Evolutionary conservation across 129 eudicot genomes (phyloP).

Genomic region (Tanacetum coccineum): DNA sequence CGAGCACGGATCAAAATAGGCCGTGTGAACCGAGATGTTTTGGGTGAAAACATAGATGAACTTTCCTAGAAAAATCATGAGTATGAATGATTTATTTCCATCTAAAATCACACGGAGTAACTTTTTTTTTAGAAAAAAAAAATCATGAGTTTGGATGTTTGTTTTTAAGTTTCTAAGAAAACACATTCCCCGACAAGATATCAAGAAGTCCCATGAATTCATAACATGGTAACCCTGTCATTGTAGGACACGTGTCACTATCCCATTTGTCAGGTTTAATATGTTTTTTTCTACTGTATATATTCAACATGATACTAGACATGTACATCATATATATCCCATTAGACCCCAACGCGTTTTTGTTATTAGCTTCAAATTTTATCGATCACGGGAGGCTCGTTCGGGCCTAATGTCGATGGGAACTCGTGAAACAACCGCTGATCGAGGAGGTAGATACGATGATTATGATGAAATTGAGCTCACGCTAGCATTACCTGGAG

Average conservation of each 20-base stretch:
- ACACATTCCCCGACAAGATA: slow-evolving; percentile 14
- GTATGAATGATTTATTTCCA: too few relatives aligned
- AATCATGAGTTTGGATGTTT: neutral
- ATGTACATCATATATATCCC: too few relatives aligned
- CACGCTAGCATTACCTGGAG: slow-evolving; percentile 71
- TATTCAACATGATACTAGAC: neutral
- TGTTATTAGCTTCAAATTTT: neutral
- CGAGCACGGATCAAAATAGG: too few relatives aligned
- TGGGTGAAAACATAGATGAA: too few relatives aligned
- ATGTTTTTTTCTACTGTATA: neutral
- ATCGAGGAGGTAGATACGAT: slow-evolving; percentile 24
- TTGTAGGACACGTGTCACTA: neutral
- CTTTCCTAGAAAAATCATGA: too few relatives aligned
- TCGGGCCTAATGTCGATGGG: slow-evolving; percentile 8
- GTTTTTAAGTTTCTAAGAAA: neutral
- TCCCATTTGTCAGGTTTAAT: neutral
- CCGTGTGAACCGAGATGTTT: too few relatives aligned
- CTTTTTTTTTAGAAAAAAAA: neutral
- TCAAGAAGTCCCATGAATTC: slow-evolving; percentile 4
- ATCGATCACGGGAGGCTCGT: neutral
- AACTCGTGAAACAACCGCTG: slow-evolving; percentile 15
- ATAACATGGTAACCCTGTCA: slow-evolving; percentile 19
- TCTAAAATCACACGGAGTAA: neutral
- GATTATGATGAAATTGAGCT: slow-evolving; percentile 65
- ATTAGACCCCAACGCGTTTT: slow-evolving; percentile 10